These are phyloP conservation scores for Tolypocladium tundrense DNA, from an alignment of 2,329 filamentous ascomycete species.

Conservation along the genomic window DNA sequence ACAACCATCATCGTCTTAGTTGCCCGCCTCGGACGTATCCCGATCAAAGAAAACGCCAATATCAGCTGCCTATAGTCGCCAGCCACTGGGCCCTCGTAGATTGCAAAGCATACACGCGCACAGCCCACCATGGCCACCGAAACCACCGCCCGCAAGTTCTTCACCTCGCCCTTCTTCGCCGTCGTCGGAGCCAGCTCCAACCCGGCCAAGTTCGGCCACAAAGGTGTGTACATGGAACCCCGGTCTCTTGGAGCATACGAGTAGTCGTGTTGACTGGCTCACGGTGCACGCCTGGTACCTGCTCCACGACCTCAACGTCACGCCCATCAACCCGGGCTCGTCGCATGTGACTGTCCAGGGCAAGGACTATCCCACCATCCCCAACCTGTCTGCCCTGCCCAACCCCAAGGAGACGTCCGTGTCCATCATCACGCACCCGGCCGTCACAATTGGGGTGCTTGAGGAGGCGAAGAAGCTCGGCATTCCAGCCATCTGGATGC, in stretches of 20 bases:
- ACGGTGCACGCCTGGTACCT: slow-evolving; percentile 88
- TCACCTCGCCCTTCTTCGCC: slow-evolving; percentile 68
- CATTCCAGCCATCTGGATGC: slow-evolving; percentile 71
- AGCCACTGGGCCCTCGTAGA: not conserved
- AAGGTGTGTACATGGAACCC: slow-evolving; percentile 42
- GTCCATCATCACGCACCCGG: slow-evolving; percentile 79
- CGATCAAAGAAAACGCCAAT: not conserved
- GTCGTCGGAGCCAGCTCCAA: slow-evolving; percentile 87
- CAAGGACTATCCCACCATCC: slow-evolving; percentile 50
- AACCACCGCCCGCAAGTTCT: slow-evolving; percentile 66
- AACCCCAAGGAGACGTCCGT: slow-evolving; percentile 62
- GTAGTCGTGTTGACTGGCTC: not conserved
- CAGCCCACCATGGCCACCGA: slow-evolving; percentile 48
- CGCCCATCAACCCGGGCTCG: slow-evolving; percentile 70
- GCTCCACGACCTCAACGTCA: slow-evolving; percentile 61
- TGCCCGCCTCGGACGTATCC: not conserved
- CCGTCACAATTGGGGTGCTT: slow-evolving; percentile 63
- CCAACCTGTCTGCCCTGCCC: slow-evolving; percentile 55
- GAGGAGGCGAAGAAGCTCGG: slow-evolving; percentile 67
- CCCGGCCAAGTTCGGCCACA: slow-evolving; percentile 77
- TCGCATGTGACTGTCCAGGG: slow-evolving; percentile 51
- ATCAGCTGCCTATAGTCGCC: not conserved
- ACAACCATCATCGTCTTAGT: not conserved
- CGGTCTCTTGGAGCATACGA: not conserved
- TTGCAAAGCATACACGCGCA: not conserved